Evolutionary conservation across 2,329 filamentous ascomycete species (phyloP).

Genomic region (Cladosporium sp.): DNA sequence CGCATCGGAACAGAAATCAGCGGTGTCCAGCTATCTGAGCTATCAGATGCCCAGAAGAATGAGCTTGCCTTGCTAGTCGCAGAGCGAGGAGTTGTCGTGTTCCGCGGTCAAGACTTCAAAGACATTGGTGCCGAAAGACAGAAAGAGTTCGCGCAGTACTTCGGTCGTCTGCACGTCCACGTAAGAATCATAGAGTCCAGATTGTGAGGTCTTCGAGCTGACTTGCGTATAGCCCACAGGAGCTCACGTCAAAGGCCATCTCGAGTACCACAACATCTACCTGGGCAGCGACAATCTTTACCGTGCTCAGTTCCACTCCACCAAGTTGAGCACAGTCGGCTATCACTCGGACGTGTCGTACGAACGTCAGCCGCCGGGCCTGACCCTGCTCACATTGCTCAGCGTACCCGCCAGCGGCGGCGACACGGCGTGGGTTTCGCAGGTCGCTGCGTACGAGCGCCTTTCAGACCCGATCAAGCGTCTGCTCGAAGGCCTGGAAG

Average conservation of each 20-base stretch:
- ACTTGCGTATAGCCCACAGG: constrained; percentile 60
- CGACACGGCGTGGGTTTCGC: constrained; percentile 81
- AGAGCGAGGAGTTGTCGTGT: constrained; percentile 64
- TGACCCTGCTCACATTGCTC: constrained; percentile 83
- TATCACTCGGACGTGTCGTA: constrained; percentile 88
- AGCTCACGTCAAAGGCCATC: constrained; percentile 67
- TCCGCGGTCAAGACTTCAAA: constrained; percentile 38
- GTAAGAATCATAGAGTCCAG: background rate
- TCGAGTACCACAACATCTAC: constrained; percentile 22
- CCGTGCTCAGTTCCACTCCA: constrained; percentile 60
- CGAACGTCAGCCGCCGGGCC: constrained; percentile 84
- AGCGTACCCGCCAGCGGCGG: constrained; percentile 78
- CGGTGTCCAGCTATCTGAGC: constrained; percentile 62
- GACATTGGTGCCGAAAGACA: constrained; percentile 22
- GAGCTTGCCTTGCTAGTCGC: constrained; percentile 63
- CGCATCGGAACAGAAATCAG: constrained; percentile 60
- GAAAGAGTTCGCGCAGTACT: constrained; percentile 24
- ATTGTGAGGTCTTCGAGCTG: constrained; percentile 31
- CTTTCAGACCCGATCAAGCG: constrained; percentile 78
- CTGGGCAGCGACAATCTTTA: constrained; percentile 1
- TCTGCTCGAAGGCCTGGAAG: constrained; percentile 76
- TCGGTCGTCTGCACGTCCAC: constrained; percentile 23
- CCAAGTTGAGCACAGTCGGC: background rate
- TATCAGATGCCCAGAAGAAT: constrained; percentile 59
- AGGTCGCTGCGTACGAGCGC: constrained; percentile 77